phyloP scores from a whole-genome alignment of 1,284 basidiomycete genomes.

The Lentinula novae-zelandiae region DNA sequence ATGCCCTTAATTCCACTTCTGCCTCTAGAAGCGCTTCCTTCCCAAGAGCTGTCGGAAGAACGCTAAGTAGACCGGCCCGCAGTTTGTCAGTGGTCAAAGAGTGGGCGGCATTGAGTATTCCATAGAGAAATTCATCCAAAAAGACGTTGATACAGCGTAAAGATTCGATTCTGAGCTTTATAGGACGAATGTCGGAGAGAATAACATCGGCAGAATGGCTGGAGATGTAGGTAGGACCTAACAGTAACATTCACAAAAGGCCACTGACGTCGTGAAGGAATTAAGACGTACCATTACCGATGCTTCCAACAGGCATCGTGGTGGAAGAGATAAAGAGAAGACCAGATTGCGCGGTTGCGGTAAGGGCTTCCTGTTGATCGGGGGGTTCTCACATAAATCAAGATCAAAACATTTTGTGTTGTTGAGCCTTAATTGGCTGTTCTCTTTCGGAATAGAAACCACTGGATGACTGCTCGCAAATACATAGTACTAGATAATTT shows the following conservation, averaged over 20 bases:
- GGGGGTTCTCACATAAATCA: not conserved
- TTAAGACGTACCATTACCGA: conserved; percentile 30
- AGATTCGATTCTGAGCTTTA: conserved; percentile 72
- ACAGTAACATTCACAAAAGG: not conserved
- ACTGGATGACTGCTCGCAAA: not conserved
- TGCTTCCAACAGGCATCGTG: conserved; percentile 34
- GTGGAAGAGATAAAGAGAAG: conserved; percentile 9
- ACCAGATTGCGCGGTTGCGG: not conserved
- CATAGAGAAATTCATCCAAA: conserved; percentile 84
- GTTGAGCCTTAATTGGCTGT: not conserved
- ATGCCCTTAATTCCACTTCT: conserved; percentile 84
- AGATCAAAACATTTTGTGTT: not conserved
- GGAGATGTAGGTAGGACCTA: conserved; percentile 73
- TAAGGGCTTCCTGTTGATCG: not conserved
- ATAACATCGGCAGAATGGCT: conserved; percentile 82
- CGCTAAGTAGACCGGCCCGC: conserved; percentile 66
- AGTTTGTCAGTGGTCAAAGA: conserved; percentile 77
- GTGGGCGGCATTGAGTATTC: conserved; percentile 64
- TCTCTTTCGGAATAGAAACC: not conserved
- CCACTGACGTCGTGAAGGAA: not conserved
- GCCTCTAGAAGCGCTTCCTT: conserved; percentile 91
- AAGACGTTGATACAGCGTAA: conserved; percentile 78
- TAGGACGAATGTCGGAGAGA: conserved; percentile 88
- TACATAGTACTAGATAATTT: not conserved
- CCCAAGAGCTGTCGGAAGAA: conserved; percentile 76